These are phyloP conservation scores for Calonectria leucothoes DNA, from an alignment of 2,329 filamentous ascomycete species.

Conservation along the genomic window DNA sequence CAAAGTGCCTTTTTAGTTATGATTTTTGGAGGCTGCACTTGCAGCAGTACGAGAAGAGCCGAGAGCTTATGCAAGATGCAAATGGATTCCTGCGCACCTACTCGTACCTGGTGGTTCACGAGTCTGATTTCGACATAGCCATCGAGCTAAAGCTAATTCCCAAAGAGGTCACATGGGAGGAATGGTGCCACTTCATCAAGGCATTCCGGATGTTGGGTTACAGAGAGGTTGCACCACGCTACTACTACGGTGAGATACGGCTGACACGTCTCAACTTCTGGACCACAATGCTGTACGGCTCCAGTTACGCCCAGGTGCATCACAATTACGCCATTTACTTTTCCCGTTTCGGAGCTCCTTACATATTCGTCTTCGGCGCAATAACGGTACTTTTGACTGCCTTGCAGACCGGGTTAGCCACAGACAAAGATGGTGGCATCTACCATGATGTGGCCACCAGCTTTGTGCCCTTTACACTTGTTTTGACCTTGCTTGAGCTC, in stretches of 20 bases:
- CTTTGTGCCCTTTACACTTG: constrained; percentile 11
- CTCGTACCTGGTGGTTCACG: constrained; percentile 46
- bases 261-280: constrained; percentile 47
- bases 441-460: neutral
- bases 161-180: constrained; percentile 34
- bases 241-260: constrained; percentile 52
- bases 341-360: constrained; percentile 16
- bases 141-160: constrained; percentile 43
- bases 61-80: constrained; percentile 37
- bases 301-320: constrained; percentile 9
- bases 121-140: constrained; percentile 48
- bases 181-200: constrained; percentile 45
- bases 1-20: constrained; percentile 48
- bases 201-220: constrained; percentile 41
- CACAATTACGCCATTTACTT: constrained; percentile 25
- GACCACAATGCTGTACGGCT: constrained; percentile 4
- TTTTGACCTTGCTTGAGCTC: constrained; percentile 14
- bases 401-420: constrained; percentile 14
- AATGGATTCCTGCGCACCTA: constrained; percentile 51
- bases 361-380: constrained; percentile 26
- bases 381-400: constrained; percentile 17
- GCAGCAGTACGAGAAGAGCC: neutral
- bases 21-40: constrained; percentile 47
- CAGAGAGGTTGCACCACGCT: constrained; percentile 41
- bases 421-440: neutral